Conservation (phyloP, 2,329 filamentous ascomycete genomes). For the Exophiala aquamarina region DNA sequence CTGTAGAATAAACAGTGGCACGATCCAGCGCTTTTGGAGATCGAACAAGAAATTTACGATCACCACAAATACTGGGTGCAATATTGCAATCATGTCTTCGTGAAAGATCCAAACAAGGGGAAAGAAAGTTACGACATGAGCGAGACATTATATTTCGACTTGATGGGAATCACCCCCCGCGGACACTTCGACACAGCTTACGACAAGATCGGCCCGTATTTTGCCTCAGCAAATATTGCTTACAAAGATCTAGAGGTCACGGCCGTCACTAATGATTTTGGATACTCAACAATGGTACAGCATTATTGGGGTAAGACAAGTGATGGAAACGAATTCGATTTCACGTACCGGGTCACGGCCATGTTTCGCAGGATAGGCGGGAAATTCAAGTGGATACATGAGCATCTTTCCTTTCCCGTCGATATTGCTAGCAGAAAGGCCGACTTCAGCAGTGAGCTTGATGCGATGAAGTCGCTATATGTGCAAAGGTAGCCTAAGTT, state of each 20-base stretch:
- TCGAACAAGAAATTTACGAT: slow-evolving; percentile 3
- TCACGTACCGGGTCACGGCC: slow-evolving; percentile 1
- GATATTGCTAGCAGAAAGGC: slow-evolving; percentile 8
- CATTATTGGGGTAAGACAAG: not conserved
- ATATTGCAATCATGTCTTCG: not conserved
- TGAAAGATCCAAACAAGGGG: slow-evolving; percentile 3
- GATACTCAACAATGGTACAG: not conserved
- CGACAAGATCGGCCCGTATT: slow-evolving; percentile 4
- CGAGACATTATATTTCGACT: slow-evolving; percentile 4
- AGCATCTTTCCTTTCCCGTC: slow-evolving; percentile 3
- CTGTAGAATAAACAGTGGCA: slow-evolving; percentile 1
- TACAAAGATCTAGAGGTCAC: slow-evolving; percentile 4
- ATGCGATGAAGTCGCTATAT: too few relatives aligned
- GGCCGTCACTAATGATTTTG: slow-evolving; percentile 2
- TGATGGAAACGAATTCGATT: slow-evolving; percentile 2
- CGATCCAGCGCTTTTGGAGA: not conserved
- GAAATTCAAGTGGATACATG: slow-evolving; percentile 5
- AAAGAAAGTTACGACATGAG: slow-evolving; percentile 2
- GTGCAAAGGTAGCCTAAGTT: too few relatives aligned
- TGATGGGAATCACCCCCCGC: not conserved
- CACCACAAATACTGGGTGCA: slow-evolving; percentile 1
- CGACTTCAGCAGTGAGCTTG: slow-evolving; percentile 23
- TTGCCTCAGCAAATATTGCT: not conserved
- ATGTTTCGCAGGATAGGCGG: slow-evolving; percentile 3
- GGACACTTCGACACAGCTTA: not conserved